Conservation (phyloP, 371 early-diverging fungal species). For the Mortierella sp. region DNA sequence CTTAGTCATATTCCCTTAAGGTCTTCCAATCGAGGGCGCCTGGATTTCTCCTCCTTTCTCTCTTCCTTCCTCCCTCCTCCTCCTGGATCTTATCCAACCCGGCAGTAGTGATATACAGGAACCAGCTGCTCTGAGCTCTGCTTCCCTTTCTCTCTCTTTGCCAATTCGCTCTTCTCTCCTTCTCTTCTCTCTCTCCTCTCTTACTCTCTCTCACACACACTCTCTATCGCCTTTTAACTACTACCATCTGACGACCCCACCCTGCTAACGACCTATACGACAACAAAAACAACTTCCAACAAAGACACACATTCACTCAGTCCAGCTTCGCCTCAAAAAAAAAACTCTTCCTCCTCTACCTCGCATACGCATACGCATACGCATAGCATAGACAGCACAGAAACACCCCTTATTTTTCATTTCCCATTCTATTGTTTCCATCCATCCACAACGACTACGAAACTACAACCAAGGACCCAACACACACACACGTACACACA, state of each 20-base stretch:
- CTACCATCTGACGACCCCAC: constrained; percentile 4
- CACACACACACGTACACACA: too few relatives aligned
- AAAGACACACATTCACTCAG: neutral
- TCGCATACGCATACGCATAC: constrained; percentile 8
- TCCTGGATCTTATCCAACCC: constrained; percentile 5
- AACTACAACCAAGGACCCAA: neutral
- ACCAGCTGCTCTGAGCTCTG: neutral
- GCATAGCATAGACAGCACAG: constrained; percentile 10
- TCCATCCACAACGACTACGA: neutral
- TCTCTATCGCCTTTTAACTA: neutral
- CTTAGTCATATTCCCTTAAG: neutral
- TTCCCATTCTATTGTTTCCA: neutral
- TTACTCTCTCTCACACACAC: neutral
- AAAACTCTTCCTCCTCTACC: neutral
- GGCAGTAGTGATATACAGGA: neutral
- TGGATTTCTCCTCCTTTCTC: neutral
- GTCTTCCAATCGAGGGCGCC: neutral
- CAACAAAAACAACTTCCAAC: neutral
- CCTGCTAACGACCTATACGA: neutral
- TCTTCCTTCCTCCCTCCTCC: neutral
- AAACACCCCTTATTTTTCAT: neutral
- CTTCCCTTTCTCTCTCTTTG: neutral
- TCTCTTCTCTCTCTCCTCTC: neutral
- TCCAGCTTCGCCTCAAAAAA: neutral
- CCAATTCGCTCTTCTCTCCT: neutral